Base-by-base conservation (phyloP, 2,329 filamentous ascomycete species). In the Cadophora sp. region DNA sequence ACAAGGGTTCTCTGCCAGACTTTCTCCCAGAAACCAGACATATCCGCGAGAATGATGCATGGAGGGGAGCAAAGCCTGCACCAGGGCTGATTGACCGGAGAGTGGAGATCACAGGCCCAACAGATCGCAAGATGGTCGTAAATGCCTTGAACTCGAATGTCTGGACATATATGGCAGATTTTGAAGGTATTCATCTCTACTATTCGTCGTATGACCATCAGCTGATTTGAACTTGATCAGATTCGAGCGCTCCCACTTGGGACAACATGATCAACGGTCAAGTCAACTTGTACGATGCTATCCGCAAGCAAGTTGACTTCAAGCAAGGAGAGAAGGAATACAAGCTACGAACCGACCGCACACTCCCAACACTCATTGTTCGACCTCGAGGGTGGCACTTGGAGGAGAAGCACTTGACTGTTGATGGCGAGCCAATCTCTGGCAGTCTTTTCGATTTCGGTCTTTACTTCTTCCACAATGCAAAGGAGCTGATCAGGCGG, bases 241-340 rank as follows among this genome's bases (percentile, higher is more conserved):
- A 98, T 81, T 97, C 96, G 7, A 96, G 87, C 78, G 94, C 96
- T 27, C 96, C 96, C 27, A 97, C 96, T 53, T 99, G 96, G 96
- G 94, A 97, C 74, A 98, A 98, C 85, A 98, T 98, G 94, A 91
- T 98, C 84, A 97, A 96, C 75, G 96, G 96, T 72, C 96, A 99
- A 83, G 90, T 97, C 74, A 99, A 98, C 85, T 88, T 99, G 67
- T 97, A 97, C 84, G 96, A 98, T 77, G 96, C 94, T 74, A 94
- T 97, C 79, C 92, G 96, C 77, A 91, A 89, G 75, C 92, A 97
- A 82, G 89, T 98, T 76, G 95, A 98, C 84, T 98, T 98, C 87
- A 97, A 96, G 86, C 91, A 94, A 78, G 94, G 94, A 72, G 85
- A 89, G 76, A 99, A 98, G 84, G 94, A 97, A 79, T 99, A 99